Percentiles rank a stretch among this genome's conserved stretches.
phyloP scores from a whole-genome alignment of 148 eudicot species.

The Nepenthes gracilis region DNA sequence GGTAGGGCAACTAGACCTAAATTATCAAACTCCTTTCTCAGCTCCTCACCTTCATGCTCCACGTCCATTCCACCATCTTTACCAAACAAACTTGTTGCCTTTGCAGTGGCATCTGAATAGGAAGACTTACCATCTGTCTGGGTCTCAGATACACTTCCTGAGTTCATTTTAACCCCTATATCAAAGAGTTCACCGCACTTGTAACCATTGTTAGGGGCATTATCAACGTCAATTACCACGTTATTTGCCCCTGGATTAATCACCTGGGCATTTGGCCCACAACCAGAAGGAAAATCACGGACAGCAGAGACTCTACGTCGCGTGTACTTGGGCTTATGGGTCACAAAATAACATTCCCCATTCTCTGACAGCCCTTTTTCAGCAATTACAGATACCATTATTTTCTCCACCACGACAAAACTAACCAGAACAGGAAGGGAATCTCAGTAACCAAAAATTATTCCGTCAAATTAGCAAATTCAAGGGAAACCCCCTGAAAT shows the following conservation, averaged over 20 bases:
- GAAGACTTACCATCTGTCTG: neutral
- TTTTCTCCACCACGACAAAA: constrained; percentile 3
- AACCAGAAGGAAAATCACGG: constrained; percentile 66
- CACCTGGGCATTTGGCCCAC: constrained; percentile 15
- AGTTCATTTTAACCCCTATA: neutral
- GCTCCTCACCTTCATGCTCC: neutral
- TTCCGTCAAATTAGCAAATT: constrained; percentile 2
- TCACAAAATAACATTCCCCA: constrained; percentile 13
- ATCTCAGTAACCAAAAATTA: neutral
- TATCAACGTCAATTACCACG: neutral
- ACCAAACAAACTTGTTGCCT: neutral
- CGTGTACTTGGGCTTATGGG: constrained; percentile 35
- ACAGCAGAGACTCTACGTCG: constrained; percentile 48
- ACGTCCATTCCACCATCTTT: neutral
- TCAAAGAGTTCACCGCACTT: neutral
- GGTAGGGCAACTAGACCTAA: neutral
- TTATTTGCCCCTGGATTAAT: neutral
- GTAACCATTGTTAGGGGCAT: neutral
- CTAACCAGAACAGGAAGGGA: neutral
- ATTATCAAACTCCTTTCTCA: neutral
- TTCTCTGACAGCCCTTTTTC: constrained; percentile 25
- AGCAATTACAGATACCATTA: constrained; percentile 24
- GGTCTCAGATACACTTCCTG: neutral
- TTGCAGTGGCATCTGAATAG: too few relatives aligned
- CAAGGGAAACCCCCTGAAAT: too few relatives aligned